Evolutionary conservation across 176 grass and related monocot species (phyloP).

Genomic region (Ananas comosus): DNA sequence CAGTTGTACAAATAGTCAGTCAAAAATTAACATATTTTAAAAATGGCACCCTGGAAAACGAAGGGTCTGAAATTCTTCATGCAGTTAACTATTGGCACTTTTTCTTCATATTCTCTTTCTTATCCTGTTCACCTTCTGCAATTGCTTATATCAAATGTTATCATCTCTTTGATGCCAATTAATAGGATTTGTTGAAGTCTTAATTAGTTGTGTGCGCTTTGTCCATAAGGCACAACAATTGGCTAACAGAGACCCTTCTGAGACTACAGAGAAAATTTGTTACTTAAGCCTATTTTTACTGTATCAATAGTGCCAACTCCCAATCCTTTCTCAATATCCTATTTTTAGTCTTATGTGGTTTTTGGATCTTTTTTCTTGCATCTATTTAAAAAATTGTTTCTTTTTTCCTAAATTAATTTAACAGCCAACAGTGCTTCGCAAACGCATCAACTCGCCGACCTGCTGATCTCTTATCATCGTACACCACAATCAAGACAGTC

Average conservation of each 20-base stretch:
- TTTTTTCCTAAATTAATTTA: conserved; percentile 1
- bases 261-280: too few species aligned
- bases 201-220: background rate
- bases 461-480: conserved; percentile 76
- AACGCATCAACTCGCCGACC: conserved; percentile 56
- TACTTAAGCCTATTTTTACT: background rate
- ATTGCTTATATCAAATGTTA: background rate
- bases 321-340: background rate
- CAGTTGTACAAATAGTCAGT: too few species aligned
- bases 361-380: background rate
- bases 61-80: too few species aligned
- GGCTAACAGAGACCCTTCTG: background rate
- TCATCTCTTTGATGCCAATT: background rate
- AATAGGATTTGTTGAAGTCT: background rate
- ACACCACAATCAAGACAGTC: conserved; percentile 72
- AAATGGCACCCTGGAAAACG: too few species aligned
- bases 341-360: background rate
- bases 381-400: background rate
- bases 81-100: too few species aligned
- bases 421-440: conserved; percentile 90
- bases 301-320: background rate
- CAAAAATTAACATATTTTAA: too few species aligned
- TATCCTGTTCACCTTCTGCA: background rate
- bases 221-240: background rate
- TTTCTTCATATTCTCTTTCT: background rate